Conservation (phyloP, 2,329 filamentous ascomycete genomes). For the Paramyrothecium sp. region DNA sequence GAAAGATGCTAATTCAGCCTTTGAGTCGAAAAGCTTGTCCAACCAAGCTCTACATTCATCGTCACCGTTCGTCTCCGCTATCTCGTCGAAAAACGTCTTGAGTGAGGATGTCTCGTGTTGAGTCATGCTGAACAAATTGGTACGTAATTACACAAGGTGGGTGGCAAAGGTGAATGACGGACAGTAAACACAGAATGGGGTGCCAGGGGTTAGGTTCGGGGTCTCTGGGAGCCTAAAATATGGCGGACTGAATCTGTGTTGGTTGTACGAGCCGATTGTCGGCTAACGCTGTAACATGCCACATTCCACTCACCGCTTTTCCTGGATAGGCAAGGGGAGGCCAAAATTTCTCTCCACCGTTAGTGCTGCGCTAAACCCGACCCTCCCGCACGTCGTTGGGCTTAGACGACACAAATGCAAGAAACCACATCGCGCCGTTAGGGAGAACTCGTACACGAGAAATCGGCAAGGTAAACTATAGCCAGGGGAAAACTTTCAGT, state of each 20-base stretch:
- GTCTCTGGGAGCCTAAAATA: neutral
- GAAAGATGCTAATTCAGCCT: neutral
- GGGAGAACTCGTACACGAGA: neutral
- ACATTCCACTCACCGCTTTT: neutral
- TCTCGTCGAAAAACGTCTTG: neutral
- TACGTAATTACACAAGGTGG: too few relatives aligned
- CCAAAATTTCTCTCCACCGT: too few relatives aligned
- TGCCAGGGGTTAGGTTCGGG: neutral
- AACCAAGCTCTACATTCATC: neutral
- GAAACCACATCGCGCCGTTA: neutral
- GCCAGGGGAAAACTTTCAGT: neutral
- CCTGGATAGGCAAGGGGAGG: neutral
- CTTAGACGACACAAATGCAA: neutral
- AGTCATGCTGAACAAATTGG: too few relatives aligned
- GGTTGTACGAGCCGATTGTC: neutral
- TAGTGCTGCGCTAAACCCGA: too few relatives aligned
- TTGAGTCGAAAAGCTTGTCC: neutral
- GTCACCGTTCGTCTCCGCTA: neutral
- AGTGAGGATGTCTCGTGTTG: too few relatives aligned
- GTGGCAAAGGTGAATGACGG: too few relatives aligned
- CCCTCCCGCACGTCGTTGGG: neutral
- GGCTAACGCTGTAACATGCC: neutral
- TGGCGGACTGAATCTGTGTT: neutral
- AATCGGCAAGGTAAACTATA: neutral
- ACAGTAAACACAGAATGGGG: neutral